phyloP scores from a whole-genome alignment of 169 alveolate species.

The Cryptosporidium sp. region DNA sequence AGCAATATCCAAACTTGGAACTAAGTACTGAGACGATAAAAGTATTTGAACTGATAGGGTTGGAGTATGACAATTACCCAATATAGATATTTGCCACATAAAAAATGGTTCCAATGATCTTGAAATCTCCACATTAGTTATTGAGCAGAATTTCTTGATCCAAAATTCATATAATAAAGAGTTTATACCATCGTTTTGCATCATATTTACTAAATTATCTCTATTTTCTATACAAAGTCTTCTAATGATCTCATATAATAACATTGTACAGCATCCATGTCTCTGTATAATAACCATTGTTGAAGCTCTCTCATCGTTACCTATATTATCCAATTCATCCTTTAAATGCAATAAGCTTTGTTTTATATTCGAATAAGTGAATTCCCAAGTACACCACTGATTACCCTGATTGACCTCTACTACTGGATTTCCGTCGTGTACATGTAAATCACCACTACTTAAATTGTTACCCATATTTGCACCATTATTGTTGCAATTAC shows the following conservation, averaged over 20 bases:
- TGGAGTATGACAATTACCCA: conserved; percentile 5
- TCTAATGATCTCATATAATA: conserved; percentile 18
- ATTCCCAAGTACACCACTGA: conserved; percentile 69
- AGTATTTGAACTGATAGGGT: conserved; percentile 24
- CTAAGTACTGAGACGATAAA: conserved; percentile 29
- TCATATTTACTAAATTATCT: conserved; percentile 47
- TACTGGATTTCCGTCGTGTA: not conserved
- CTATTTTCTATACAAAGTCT: not conserved
- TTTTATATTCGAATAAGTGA: conserved; percentile 31
- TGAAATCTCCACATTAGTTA: conserved; percentile 28
- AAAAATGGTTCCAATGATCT: conserved; percentile 67
- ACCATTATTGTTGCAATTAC: too few relatives aligned
- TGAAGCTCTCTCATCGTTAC: conserved; percentile 7
- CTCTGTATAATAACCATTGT: conserved; percentile 17
- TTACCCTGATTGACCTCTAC: not conserved
- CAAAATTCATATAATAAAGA: conserved; percentile 54
- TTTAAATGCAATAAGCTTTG: conserved; percentile 5
- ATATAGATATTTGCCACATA: conserved; percentile 58
- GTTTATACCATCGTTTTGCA: conserved; percentile 57
- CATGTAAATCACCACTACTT: not conserved
- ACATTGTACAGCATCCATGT: conserved; percentile 58
- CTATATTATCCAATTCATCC: not conserved
- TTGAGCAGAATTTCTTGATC: conserved; percentile 45
- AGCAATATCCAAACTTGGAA: conserved; percentile 16
- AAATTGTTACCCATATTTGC: too few relatives aligned